Evolutionary conservation across 768 basidiomycete species (phyloP).

Genomic region (Auriscalpium orientale): DNA sequence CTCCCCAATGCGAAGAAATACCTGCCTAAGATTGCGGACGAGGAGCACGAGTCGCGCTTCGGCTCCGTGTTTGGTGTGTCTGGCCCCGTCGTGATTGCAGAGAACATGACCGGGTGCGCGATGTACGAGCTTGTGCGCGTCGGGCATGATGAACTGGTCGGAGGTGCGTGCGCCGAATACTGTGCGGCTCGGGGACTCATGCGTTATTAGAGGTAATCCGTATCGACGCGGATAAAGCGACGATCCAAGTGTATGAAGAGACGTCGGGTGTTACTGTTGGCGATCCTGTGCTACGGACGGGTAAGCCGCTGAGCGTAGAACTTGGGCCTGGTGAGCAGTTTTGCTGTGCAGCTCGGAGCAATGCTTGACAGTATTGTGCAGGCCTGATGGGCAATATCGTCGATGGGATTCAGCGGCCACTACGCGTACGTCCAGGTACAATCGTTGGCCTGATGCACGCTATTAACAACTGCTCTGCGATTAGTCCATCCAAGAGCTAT

Average conservation of each 20-base stretch:
- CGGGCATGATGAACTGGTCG: conserved; percentile 96
- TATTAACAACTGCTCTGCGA: not conserved
- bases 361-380: conserved; percentile 21
- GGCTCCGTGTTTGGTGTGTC: conserved; percentile 93
- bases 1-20: conserved; percentile 84
- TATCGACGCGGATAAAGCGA: conserved; percentile 96
- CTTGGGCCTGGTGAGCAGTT: conserved; percentile 78
- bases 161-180: conserved; percentile 47
- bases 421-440: conserved; percentile 50
- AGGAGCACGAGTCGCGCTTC: conserved; percentile 80
- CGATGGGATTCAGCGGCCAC: conserved; percentile 92
- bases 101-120: conserved; percentile 92
- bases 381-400: conserved; percentile 99
- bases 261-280: conserved; percentile 98
- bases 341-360: not conserved
- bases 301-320: conserved; percentile 96
- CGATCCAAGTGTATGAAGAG: conserved; percentile 99
- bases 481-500: conserved; percentile 88
- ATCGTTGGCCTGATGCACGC: conserved; percentile 1
- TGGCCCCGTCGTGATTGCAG: conserved; percentile 95
- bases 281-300: conserved; percentile 94
- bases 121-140: conserved; percentile 99
- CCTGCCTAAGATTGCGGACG: conserved; percentile 84
- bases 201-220: conserved; percentile 83
- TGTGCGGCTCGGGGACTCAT: not conserved